These are phyloP conservation scores for Phytophthora citricola DNA, from an alignment of 352 stramenopile genomes.

Conservation along the genomic window DNA sequence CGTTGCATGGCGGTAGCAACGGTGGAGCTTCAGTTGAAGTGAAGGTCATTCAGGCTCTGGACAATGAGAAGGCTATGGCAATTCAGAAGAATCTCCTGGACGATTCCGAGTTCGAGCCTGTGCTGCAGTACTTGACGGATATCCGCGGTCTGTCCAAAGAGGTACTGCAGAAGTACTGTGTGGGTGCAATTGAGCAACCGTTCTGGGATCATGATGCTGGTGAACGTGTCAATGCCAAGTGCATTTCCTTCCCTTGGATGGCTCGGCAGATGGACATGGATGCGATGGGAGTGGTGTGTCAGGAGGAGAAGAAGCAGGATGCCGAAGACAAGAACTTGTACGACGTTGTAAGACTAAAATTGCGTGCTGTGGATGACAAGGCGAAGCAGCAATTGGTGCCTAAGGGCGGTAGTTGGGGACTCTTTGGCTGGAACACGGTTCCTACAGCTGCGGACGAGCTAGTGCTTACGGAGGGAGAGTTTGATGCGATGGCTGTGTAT, in stretches of 20 bases:
- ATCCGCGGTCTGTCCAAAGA: slow-evolving; percentile 70
- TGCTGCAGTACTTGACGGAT: slow-evolving; percentile 79
- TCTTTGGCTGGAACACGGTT: slow-evolving; percentile 99
- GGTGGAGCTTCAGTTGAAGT: slow-evolving; percentile 28
- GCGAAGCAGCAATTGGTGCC: slow-evolving; percentile 87
- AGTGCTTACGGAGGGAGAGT: slow-evolving; percentile 98
- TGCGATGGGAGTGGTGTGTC: slow-evolving; percentile 82
- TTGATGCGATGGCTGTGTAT: slow-evolving; percentile 97
- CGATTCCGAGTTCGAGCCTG: slow-evolving; percentile 60
- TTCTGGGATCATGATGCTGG: slow-evolving; percentile 70
- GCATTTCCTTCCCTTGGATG: slow-evolving; percentile 97
- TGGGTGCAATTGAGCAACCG: slow-evolving; percentile 89
- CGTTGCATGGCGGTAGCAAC: slow-evolving; percentile 42
- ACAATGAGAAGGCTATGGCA: slow-evolving; percentile 86
- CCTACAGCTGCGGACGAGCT: slow-evolving; percentile 86
- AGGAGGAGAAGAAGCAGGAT: slow-evolving; percentile 32
- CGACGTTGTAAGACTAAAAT: slow-evolving; percentile 84
- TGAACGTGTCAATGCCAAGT: slow-evolving; percentile 69
- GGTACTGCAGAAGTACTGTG: slow-evolving; percentile 88
- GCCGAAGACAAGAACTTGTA: slow-evolving; percentile 80
- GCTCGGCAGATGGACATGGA: slow-evolving; percentile 82
- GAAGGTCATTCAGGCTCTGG: slow-evolving; percentile 80
- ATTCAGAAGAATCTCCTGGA: slow-evolving; percentile 87
- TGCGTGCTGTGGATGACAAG: slow-evolving; percentile 89
- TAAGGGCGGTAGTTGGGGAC: slow-evolving; percentile 95